A percentile compares a stretch with the other conserved stretches of the same genome.
Evolutionary conservation across 2,329 filamentous ascomycete species (phyloP).

Genomic region (Xylariaceae sp.): DNA sequence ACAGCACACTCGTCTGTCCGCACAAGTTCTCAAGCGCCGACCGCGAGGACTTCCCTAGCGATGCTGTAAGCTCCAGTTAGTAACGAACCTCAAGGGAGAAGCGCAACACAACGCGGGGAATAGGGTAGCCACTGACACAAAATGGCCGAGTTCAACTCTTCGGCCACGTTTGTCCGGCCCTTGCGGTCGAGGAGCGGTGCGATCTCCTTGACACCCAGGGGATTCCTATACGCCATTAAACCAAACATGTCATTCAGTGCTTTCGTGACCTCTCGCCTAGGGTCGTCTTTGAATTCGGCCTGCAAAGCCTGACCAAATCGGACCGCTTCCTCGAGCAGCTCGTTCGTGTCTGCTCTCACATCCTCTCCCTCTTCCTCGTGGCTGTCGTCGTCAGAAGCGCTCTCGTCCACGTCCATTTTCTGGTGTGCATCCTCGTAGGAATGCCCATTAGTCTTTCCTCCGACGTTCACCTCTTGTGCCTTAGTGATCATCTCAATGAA

Average conservation of each 20-base stretch:
- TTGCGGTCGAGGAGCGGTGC: constrained; percentile 74
- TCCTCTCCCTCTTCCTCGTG: constrained; percentile 53
- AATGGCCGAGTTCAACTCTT: constrained; percentile 92
- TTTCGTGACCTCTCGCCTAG: constrained; percentile 66
- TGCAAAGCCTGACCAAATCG: constrained; percentile 77
- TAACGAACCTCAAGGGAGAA: not conserved
- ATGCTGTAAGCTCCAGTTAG: constrained; percentile 54
- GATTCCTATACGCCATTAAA: constrained; percentile 81
- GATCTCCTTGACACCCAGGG: constrained; percentile 69
- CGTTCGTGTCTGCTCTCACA: constrained; percentile 26
- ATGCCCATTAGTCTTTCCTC: constrained; percentile 41
- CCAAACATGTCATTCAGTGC: constrained; percentile 83
- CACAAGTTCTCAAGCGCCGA: constrained; percentile 82
- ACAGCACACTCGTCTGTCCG: constrained; percentile 79
- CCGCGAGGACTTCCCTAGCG: constrained; percentile 82
- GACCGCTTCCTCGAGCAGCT: constrained; percentile 67
- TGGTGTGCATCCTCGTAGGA: constrained; percentile 52
- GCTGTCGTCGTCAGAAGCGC: constrained; percentile 38
- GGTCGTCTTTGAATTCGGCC: constrained; percentile 72
- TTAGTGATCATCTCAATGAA: constrained; percentile 92
- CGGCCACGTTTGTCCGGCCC: constrained; percentile 76
- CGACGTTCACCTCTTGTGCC: constrained; percentile 61
- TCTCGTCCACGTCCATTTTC: constrained; percentile 48
- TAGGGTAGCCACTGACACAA: constrained; percentile 59
- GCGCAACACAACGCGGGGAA: no score